phyloP scores from a whole-genome alignment of 2,329 filamentous ascomycete species.

The Aspergillus sergii region DNA sequence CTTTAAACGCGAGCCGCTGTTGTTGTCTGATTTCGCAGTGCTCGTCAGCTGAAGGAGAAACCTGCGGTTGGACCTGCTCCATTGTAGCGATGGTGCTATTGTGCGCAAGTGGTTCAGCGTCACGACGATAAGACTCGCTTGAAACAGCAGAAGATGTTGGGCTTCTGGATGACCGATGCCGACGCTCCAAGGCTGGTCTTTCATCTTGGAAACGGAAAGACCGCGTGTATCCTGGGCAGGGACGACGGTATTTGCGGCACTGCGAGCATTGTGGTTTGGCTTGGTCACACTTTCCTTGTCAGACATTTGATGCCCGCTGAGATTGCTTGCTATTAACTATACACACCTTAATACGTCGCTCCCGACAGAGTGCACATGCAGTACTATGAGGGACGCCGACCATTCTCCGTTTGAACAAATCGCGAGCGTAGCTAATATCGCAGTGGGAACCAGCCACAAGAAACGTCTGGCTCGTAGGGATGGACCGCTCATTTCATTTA shows the following conservation, averaged over 20 bases:
- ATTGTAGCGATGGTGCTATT: conserved; percentile 30
- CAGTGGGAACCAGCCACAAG: neutral
- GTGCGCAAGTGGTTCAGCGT: conserved; percentile 22
- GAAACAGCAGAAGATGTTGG: neutral
- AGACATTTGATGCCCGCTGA: neutral
- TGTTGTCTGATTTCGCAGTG: conserved; percentile 5
- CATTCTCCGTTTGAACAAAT: conserved; percentile 28
- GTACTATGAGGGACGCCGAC: conserved; percentile 47
- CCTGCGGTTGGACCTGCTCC: conserved; percentile 12
- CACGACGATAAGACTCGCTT: neutral
- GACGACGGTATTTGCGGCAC: conserved; percentile 39
- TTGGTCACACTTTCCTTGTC: conserved; percentile 47
- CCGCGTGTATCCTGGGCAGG: conserved; percentile 39
- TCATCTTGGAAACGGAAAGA: conserved; percentile 44
- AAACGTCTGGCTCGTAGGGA: neutral
- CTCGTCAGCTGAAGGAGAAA: neutral
- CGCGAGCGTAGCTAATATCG: neutral
- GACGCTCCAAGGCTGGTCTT: conserved; percentile 36
- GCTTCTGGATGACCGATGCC: conserved; percentile 20
- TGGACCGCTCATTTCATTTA: neutral
- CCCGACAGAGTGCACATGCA: conserved; percentile 44
- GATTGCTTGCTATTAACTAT: neutral
- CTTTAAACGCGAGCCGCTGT: conserved; percentile 27
- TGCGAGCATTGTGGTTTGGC: conserved; percentile 42
- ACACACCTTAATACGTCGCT: conserved; percentile 42